Percentiles rank a stretch among this genome's conserved stretches.
phyloP scores from a whole-genome alignment of 1,139 yeast genomes.

The Geotrichum phurueaensis region DNA sequence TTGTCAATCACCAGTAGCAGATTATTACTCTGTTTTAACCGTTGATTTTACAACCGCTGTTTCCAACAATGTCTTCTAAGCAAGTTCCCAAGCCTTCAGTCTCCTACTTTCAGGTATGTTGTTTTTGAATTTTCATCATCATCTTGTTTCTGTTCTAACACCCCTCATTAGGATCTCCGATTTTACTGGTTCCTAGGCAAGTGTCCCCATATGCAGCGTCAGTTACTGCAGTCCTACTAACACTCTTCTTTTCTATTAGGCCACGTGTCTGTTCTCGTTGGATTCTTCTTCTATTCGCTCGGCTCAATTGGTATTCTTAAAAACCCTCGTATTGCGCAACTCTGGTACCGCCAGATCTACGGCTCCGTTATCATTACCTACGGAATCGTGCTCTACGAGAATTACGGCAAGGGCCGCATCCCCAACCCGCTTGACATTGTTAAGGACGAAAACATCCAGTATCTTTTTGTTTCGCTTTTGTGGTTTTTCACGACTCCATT shows the following conservation, averaged over 20 bases:
- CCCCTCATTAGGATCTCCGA: constrained; percentile 11
- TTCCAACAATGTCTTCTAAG: neutral
- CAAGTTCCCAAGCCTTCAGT: neutral
- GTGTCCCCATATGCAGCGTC: neutral
- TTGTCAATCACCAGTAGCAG: neutral
- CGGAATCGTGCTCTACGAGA: constrained; percentile 68
- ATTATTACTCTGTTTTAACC: neutral
- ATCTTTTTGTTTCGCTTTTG: constrained; percentile 50
- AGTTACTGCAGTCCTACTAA: neutral
- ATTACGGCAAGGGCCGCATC: constrained; percentile 26
- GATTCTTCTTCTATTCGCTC: constrained; percentile 50
- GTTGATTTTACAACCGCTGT: neutral
- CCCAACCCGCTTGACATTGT: constrained; percentile 36
- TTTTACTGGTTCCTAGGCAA: constrained; percentile 19
- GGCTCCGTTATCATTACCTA: constrained; percentile 67
- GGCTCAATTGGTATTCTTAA: constrained; percentile 37
- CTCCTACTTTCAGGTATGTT: neutral
- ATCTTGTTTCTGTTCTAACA: neutral
- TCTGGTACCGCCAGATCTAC: constrained; percentile 58
- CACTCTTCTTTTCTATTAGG: constrained; percentile 32
- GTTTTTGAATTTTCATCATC: neutral
- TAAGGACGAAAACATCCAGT: constrained; percentile 64
- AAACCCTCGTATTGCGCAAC: constrained; percentile 30
- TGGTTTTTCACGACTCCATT: constrained; percentile 54
- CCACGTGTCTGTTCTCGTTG: constrained; percentile 58